These are phyloP conservation scores for Phaeosphaeriaceae sp. DNA, from an alignment of 2,329 filamentous ascomycete species.

Conservation along the genomic window DNA sequence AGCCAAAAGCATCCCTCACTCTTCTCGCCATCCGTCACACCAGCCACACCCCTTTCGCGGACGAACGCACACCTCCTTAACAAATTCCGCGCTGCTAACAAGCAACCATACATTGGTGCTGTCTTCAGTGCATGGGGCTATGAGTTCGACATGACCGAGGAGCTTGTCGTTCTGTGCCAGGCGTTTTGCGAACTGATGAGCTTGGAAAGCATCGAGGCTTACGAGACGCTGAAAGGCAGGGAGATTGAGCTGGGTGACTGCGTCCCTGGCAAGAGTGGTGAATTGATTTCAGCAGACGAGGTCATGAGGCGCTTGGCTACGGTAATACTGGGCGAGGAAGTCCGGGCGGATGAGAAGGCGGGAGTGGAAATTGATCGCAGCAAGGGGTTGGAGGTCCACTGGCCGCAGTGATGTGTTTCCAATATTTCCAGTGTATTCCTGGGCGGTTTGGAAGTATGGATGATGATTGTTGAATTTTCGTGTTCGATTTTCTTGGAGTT, in stretches of 20 bases:
- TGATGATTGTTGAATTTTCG: background rate
- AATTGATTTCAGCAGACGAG: constrained; percentile 29
- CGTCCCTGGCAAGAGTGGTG: constrained; percentile 27
- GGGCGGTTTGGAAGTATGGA: background rate
- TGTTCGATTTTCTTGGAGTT: background rate
- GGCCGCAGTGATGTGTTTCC: constrained; percentile 14
- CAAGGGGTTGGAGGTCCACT: constrained; percentile 20
- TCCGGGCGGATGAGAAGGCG: constrained; percentile 44
- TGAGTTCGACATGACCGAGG: constrained; percentile 37
- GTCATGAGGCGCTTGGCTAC: constrained; percentile 42
- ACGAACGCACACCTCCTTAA: constrained; percentile 40
- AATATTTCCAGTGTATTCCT: too few relatives aligned
- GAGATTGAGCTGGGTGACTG: constrained; percentile 40
- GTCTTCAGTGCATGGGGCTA: constrained; percentile 46
- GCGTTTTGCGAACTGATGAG: constrained; percentile 43
- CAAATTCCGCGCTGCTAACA: constrained; percentile 27
- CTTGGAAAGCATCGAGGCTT: constrained; percentile 32
- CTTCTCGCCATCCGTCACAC: constrained; percentile 35
- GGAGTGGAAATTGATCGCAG: constrained; percentile 30
- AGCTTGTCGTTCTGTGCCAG: constrained; percentile 41
- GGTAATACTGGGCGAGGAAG: constrained; percentile 41
- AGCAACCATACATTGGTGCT: constrained; percentile 36
- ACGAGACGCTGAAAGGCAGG: constrained; percentile 30
- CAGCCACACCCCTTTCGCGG: constrained; percentile 24
- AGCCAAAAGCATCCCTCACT: constrained; percentile 40